phyloP scores from a whole-genome alignment of 192 early-diverging fungal species.

The Spizellomyces sp. region DNA sequence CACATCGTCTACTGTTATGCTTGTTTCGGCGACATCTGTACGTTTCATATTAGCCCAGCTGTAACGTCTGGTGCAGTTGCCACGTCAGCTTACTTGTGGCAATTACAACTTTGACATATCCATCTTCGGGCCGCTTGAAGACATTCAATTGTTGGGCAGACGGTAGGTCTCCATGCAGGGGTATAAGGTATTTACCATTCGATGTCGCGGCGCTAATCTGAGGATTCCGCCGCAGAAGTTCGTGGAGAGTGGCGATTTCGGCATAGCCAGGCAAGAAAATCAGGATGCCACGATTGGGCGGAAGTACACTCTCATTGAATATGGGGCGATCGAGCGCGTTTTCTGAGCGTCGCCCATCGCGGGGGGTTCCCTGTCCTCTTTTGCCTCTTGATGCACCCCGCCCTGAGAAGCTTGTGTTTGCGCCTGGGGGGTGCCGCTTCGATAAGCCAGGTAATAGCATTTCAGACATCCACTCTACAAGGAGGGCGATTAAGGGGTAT shows the following conservation, averaged over 20 bases:
- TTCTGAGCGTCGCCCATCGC: background rate
- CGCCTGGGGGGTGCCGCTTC: conserved; percentile 16
- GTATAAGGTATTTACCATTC: conserved; percentile 20
- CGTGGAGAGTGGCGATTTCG: conserved; percentile 11
- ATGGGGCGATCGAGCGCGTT: conserved; percentile 2
- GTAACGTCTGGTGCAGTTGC: background rate
- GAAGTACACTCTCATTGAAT: background rate
- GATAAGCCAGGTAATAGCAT: conserved; percentile 22
- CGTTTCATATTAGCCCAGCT: conserved; percentile 32
- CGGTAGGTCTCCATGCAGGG: conserved; percentile 54
- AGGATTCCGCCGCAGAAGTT: conserved; percentile 49
- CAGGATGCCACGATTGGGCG: conserved; percentile 22
- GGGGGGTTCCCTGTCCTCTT: background rate
- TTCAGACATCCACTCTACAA: conserved; percentile 40
- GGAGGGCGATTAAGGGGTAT: conserved; percentile 48
- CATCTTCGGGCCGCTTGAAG: conserved; percentile 59
- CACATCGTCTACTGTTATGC: conserved; percentile 78
- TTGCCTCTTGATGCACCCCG: background rate
- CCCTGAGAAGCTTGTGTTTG: background rate
- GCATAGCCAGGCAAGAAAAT: conserved; percentile 26
- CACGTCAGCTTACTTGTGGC: conserved; percentile 56
- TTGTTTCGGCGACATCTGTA: conserved; percentile 75
- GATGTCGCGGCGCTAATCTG: conserved; percentile 53
- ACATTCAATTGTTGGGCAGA: conserved; percentile 55
- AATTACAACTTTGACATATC: conserved; percentile 72